These are phyloP conservation scores for Elaeis guineensis DNA, from an alignment of 176 grass and related monocot species.

Conservation along the genomic window DNA sequence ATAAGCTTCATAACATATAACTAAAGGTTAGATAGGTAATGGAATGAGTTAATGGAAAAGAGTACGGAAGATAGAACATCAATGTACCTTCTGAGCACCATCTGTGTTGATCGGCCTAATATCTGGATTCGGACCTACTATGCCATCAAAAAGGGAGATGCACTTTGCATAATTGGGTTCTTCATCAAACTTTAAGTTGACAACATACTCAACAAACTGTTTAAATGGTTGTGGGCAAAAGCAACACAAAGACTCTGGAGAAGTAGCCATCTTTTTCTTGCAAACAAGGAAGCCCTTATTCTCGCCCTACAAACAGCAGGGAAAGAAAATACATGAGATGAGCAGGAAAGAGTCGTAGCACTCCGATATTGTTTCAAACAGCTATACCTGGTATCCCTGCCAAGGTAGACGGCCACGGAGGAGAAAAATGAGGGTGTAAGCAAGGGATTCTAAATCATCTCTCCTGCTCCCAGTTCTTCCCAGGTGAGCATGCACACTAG, in stretches of 20 bases:
- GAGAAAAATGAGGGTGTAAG: slow-evolving; percentile 94
- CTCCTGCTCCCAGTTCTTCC: slow-evolving; percentile 89
- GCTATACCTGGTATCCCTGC: slow-evolving; percentile 88
- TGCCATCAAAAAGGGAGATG: slow-evolving; percentile 95
- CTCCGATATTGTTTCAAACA: slow-evolving; percentile 7
- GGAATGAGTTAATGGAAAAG: neutral
- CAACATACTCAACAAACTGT: slow-evolving; percentile 79
- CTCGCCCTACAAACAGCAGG: slow-evolving; percentile 55
- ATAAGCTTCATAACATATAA: slow-evolving; percentile 50
- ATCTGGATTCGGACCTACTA: slow-evolving; percentile 87
- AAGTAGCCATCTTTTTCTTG: slow-evolving; percentile 96
- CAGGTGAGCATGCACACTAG: slow-evolving; percentile 82
- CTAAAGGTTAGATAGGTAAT: slow-evolving; percentile 10
- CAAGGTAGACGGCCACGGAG: slow-evolving; percentile 81
- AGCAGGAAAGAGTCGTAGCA: neutral
- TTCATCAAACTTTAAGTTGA: slow-evolving; percentile 90
- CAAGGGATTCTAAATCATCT: slow-evolving; percentile 94
- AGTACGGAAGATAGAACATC: slow-evolving; percentile 19
- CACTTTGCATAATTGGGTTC: slow-evolving; percentile 86
- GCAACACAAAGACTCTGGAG: slow-evolving; percentile 74
- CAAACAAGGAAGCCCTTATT: slow-evolving; percentile 95
- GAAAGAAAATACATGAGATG: slow-evolving; percentile 9
- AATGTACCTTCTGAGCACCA: slow-evolving; percentile 88
- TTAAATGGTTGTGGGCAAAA: slow-evolving; percentile 81
- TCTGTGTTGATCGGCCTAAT: slow-evolving; percentile 91